Conservation (phyloP, 768 basidiomycete species). For the Rhizopogon salebrosus region DNA sequence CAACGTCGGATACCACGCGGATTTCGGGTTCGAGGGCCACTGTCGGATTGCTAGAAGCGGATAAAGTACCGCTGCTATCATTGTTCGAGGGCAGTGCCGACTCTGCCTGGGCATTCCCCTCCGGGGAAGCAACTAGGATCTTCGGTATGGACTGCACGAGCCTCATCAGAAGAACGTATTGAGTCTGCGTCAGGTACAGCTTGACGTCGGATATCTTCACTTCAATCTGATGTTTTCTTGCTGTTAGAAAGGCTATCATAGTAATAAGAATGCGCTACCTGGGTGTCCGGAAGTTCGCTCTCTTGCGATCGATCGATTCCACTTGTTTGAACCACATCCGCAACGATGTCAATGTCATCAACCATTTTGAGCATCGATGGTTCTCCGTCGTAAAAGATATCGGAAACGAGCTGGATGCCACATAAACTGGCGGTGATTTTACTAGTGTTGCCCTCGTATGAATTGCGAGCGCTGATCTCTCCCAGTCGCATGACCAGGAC, state of each 20-base stretch:
- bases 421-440: slow-evolving; percentile 70
- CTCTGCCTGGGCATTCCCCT: slow-evolving; percentile 31
- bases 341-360: slow-evolving; percentile 77
- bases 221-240: slow-evolving; percentile 42
- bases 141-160: slow-evolving; percentile 66
- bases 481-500: slow-evolving; percentile 79
- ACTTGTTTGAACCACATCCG: slow-evolving; percentile 61
- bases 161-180: slow-evolving; percentile 68
- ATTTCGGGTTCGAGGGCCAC: slow-evolving; percentile 52
- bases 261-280: slow-evolving; percentile 41
- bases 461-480: slow-evolving; percentile 80
- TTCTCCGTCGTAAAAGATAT: slow-evolving; percentile 44
- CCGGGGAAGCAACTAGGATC: slow-evolving; percentile 47
- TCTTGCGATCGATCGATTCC: slow-evolving; percentile 49
- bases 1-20: slow-evolving; percentile 21
- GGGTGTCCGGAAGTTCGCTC: slow-evolving; percentile 59
- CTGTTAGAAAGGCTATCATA: slow-evolving; percentile 4
- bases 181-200: slow-evolving; percentile 76
- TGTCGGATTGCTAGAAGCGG: slow-evolving; percentile 2
- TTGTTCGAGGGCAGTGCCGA: slow-evolving; percentile 15
- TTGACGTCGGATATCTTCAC: slow-evolving; percentile 81
- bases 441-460: slow-evolving; percentile 49
- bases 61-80: background rate
- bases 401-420: slow-evolving; percentile 81
- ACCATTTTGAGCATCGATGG: slow-evolving; percentile 74